Percentiles rank a stretch among this genome's conserved stretches.
Conservation (phyloP, 208 protist species). For the Sergeia podlipaevii region DNA sequence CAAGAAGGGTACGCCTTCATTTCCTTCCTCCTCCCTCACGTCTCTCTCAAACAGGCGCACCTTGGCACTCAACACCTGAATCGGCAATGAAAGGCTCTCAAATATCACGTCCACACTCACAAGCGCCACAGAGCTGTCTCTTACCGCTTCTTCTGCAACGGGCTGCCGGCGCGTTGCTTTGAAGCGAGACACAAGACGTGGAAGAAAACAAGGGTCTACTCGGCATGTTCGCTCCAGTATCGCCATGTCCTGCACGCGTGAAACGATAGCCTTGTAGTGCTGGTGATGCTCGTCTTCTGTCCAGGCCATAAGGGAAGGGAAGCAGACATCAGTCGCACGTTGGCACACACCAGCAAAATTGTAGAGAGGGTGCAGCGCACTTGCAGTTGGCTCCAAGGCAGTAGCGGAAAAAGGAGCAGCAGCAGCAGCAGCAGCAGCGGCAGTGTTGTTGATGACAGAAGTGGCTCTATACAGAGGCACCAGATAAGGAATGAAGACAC, state of each 20-base stretch:
- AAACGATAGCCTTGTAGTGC: slow-evolving; percentile 37
- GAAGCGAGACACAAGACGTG: slow-evolving; percentile 21
- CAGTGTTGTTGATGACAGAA: background rate
- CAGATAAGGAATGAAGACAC: slow-evolving; percentile 66
- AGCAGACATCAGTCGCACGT: slow-evolving; percentile 75
- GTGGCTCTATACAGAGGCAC: slow-evolving; percentile 11
- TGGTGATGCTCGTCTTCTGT: slow-evolving; percentile 50
- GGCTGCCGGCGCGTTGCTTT: background rate
- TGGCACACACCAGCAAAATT: slow-evolving; percentile 59
- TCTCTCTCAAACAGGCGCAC: slow-evolving; percentile 41
- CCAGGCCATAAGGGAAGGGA: slow-evolving; percentile 72
- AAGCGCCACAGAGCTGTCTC: slow-evolving; percentile 26
- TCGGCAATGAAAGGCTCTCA: slow-evolving; percentile 53
- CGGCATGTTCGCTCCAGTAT: slow-evolving; percentile 43
- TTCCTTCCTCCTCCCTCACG: no score
- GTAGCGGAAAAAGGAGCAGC: background rate
- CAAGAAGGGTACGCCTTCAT: no score
- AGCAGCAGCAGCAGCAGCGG: background rate
- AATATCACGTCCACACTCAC: slow-evolving; percentile 75
- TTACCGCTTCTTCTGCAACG: background rate
- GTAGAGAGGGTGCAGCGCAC: slow-evolving; percentile 3
- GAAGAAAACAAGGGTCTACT: slow-evolving; percentile 23
- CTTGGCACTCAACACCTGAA: slow-evolving; percentile 76
- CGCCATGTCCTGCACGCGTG: slow-evolving; percentile 32
- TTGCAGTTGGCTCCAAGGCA: background rate